A percentile compares a stretch with the other conserved stretches of the same genome.
Evolutionary conservation across 305 asterid genomes (phyloP).

Genomic region (Fraxinus angustifolia): DNA sequence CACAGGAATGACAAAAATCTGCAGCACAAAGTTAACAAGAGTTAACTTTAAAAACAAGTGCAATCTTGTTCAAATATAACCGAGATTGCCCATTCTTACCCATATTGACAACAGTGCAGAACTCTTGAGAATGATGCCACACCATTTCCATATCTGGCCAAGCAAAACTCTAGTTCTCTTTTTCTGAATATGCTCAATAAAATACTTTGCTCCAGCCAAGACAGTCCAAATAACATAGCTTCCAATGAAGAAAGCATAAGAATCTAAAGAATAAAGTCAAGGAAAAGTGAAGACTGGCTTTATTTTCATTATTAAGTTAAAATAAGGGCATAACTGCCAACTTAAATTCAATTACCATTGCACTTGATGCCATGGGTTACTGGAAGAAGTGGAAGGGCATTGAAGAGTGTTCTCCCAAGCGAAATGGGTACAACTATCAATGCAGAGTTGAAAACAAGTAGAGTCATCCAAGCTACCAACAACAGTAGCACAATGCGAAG

Average conservation of each 20-base stretch:
- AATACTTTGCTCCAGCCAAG: conserved; percentile 82
- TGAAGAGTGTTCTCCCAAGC: conserved; percentile 81
- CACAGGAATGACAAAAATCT: conserved; percentile 90
- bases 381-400: conserved; percentile 84
- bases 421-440: conserved; percentile 82
- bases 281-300: neutral
- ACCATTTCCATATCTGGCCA: conserved; percentile 81
- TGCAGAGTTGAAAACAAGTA: conserved; percentile 74
- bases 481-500: conserved; percentile 72
- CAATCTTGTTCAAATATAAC: neutral
- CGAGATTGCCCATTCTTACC: conserved; percentile 45
- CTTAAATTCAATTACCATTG: conserved; percentile 56
- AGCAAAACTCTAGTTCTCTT: conserved; percentile 63
- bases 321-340: neutral
- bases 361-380: conserved; percentile 89
- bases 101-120: conserved; percentile 74
- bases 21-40: conserved; percentile 19
- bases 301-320: neutral
- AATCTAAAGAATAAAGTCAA: conserved; percentile 39
- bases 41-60: conserved; percentile 9
- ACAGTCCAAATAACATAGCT: conserved; percentile 94
- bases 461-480: conserved; percentile 95
- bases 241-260: conserved; percentile 91
- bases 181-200: conserved; percentile 60
- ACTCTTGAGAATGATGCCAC: conserved; percentile 81